Evolutionary conservation across 2,329 filamentous ascomycete species (phyloP).

Genomic region (Alternaria incomplexa): DNA sequence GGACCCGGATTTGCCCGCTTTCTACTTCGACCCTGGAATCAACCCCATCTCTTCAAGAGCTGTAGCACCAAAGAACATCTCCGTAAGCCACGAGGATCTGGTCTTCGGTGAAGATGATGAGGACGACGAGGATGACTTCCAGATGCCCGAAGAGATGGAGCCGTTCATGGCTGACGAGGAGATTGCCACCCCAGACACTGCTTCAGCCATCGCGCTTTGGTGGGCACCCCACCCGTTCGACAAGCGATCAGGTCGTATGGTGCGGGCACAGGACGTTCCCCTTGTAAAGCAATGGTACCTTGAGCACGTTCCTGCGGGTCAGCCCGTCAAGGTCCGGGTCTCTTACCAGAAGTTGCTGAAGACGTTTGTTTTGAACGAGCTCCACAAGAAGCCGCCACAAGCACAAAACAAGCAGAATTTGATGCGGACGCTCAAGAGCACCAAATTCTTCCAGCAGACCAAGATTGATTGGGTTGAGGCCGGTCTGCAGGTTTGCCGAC

Average conservation of each 20-base stretch:
- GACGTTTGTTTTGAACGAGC: slow-evolving; percentile 92
- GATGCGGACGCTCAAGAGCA: slow-evolving; percentile 86
- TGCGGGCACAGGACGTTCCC: slow-evolving; percentile 94
- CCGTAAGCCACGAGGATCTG: slow-evolving; percentile 88
- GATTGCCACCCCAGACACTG: slow-evolving; percentile 85
- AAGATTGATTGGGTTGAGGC: slow-evolving; percentile 99
- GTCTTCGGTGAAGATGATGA: slow-evolving; percentile 89
- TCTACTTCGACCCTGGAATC: slow-evolving; percentile 97
- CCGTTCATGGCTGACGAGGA: slow-evolving; percentile 92
- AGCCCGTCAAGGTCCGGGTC: slow-evolving; percentile 95
- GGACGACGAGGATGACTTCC: slow-evolving; percentile 83
- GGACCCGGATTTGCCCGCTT: slow-evolving; percentile 87
- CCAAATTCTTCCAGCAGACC: slow-evolving; percentile 99
- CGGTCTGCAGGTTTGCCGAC: slow-evolving; percentile 94
- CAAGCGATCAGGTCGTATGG: slow-evolving; percentile 91
- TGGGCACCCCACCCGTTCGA: slow-evolving; percentile 98
- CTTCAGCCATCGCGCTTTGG: slow-evolving; percentile 91
- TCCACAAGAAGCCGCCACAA: slow-evolving; percentile 95
- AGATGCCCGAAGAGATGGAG: slow-evolving; percentile 77
- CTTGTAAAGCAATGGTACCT: slow-evolving; percentile 98
- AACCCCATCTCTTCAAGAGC: slow-evolving; percentile 96
- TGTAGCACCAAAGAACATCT: slow-evolving; percentile 93
- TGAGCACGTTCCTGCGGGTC: slow-evolving; percentile 88
- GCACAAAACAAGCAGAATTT: slow-evolving; percentile 94
- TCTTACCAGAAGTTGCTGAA: slow-evolving; percentile 98